Evolutionary conservation across 2,329 filamentous ascomycete species (phyloP).

Genomic region (Aspergillus quadrilineatus): DNA sequence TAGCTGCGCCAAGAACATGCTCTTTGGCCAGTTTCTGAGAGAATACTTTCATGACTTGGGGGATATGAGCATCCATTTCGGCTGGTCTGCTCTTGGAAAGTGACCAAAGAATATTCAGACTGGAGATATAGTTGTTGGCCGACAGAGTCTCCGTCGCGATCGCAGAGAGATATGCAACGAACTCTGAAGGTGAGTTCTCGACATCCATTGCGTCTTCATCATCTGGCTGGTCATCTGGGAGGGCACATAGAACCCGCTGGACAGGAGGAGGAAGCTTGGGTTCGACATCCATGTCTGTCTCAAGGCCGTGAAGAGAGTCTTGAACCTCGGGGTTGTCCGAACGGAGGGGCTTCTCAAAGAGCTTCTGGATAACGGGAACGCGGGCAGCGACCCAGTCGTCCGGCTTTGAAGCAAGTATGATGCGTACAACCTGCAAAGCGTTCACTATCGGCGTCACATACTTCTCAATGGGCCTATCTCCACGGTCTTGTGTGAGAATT

Average conservation of each 20-base stretch:
- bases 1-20: conserved; percentile 73
- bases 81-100: conserved; percentile 79
- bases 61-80: conserved; percentile 86
- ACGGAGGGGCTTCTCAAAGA: conserved; percentile 84
- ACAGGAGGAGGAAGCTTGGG: conserved; percentile 73
- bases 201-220: conserved; percentile 81
- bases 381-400: conserved; percentile 88
- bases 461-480: conserved; percentile 77
- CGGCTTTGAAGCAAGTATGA: conserved; percentile 81
- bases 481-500: conserved; percentile 79
- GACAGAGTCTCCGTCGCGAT: conserved; percentile 85
- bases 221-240: conserved; percentile 77
- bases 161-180: conserved; percentile 79
- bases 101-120: conserved; percentile 91
- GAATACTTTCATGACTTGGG: conserved; percentile 86
- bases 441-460: conserved; percentile 89
- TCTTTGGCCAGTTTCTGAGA: conserved; percentile 90
- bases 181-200: conserved; percentile 75
- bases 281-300: conserved; percentile 67
- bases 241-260: conserved; percentile 79
- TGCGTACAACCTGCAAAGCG: conserved; percentile 84
- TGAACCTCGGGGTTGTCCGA: conserved; percentile 91
- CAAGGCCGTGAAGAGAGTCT: conserved; percentile 78
- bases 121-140: conserved; percentile 76
- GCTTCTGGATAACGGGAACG: conserved; percentile 74